These are phyloP conservation scores for Huntiella decipiens DNA, from an alignment of 2,329 filamentous ascomycete species.

Conservation along the genomic window DNA sequence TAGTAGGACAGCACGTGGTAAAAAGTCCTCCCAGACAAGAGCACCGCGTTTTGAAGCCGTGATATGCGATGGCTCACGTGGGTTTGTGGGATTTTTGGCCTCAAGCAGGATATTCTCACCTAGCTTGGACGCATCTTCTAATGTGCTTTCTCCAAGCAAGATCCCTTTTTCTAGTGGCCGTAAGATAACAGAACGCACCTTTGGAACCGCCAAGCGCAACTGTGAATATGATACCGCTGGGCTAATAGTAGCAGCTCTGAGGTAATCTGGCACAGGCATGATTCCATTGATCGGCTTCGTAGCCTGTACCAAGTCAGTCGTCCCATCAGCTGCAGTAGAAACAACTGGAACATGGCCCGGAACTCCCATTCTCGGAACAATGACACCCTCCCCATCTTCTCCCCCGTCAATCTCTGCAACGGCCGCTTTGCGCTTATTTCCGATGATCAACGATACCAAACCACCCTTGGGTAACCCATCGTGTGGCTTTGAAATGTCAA, in stretches of 20 bases:
- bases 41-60: slow-evolving; percentile 64
- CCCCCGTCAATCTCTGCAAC: slow-evolving; percentile 51
- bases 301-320: slow-evolving; percentile 50
- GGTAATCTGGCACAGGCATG: slow-evolving; percentile 57
- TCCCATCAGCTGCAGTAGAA: slow-evolving; percentile 54
- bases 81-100: slow-evolving; percentile 63
- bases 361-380: slow-evolving; percentile 34
- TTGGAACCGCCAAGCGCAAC: slow-evolving; percentile 70
- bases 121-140: slow-evolving; percentile 42
- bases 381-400: slow-evolving; percentile 36
- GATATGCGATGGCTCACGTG: slow-evolving; percentile 66
- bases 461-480: slow-evolving; percentile 85
- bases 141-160: slow-evolving; percentile 30
- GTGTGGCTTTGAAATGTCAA: slow-evolving; percentile 85
- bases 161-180: slow-evolving; percentile 56
- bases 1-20: slow-evolving; percentile 72
- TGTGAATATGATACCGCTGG: slow-evolving; percentile 68
- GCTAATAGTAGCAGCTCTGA: slow-evolving; percentile 73
- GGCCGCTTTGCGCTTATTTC: slow-evolving; percentile 76
- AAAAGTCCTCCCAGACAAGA: slow-evolving; percentile 80
- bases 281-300: slow-evolving; percentile 39
- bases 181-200: slow-evolving; percentile 64
- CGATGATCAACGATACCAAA: slow-evolving; percentile 65
- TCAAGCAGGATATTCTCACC: slow-evolving; percentile 65
- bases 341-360: slow-evolving; percentile 50